phyloP scores from a whole-genome alignment of 208 protist genomes.

The Leishmania major region DNA sequence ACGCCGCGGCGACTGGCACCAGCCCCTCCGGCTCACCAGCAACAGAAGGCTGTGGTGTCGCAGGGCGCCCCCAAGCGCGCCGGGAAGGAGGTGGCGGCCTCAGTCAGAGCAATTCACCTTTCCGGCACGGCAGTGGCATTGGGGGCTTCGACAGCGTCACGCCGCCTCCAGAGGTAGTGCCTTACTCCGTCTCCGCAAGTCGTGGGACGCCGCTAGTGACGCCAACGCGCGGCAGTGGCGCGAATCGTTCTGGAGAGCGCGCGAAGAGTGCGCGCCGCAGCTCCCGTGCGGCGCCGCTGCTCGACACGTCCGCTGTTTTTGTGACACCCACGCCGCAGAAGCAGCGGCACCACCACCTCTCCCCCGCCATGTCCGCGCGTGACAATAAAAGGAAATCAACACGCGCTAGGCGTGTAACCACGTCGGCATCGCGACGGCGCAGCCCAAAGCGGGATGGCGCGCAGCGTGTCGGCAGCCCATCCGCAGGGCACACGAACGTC shows the following conservation, averaged over 20 bases:
- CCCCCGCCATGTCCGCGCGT: not conserved
- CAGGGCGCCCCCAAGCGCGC: not conserved
- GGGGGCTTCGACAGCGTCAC: not conserved
- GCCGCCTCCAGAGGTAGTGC: not conserved
- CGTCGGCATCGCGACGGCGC: not conserved
- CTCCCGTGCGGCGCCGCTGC: constrained; percentile 5
- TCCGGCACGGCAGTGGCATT: not conserved
- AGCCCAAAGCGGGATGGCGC: constrained; percentile 1
- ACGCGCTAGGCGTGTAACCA: not conserved
- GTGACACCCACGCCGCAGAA: not conserved
- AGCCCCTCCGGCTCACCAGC: not conserved
- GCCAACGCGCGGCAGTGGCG: not conserved
- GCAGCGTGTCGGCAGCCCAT: not conserved
- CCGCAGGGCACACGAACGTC: not conserved
- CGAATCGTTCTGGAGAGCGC: not conserved
- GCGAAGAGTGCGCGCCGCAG: not conserved
- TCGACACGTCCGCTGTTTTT: not conserved
- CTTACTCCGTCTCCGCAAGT: constrained; percentile 10
- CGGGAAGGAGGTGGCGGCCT: not conserved
- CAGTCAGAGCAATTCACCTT: not conserved
- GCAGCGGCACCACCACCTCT: not conserved
- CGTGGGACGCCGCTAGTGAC: not conserved
- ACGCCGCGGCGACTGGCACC: not conserved
- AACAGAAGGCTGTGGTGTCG: not conserved
- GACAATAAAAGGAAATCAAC: not conserved